Conservation (phyloP, 192 early-diverging fungal species). For the Coemansia furcata region DNA sequence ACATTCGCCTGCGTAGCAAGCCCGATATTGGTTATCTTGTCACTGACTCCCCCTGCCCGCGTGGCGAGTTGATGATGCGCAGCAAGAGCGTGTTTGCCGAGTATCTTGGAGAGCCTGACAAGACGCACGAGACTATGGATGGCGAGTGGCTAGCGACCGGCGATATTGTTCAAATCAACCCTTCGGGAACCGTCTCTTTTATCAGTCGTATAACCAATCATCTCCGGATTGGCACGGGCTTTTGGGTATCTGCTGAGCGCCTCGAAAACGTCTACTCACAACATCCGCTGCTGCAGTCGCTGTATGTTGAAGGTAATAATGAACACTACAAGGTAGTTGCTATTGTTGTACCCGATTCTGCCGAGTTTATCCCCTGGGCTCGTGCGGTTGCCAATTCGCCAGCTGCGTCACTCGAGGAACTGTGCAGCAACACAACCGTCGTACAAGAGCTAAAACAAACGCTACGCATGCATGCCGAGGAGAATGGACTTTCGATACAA, state of each 20-base stretch:
- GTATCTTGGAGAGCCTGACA: constrained; percentile 73
- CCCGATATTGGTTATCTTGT: constrained; percentile 78
- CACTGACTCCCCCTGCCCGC: constrained; percentile 69
- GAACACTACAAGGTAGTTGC: constrained; percentile 75
- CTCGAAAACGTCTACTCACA: constrained; percentile 70
- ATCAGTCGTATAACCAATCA: constrained; percentile 77
- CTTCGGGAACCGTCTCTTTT: constrained; percentile 60
- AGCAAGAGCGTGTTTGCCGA: constrained; percentile 67
- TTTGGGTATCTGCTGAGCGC: constrained; percentile 87
- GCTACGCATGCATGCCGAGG: constrained; percentile 56
- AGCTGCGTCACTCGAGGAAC: constrained; percentile 46
- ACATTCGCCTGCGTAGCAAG: constrained; percentile 80
- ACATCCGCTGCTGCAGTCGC: constrained; percentile 70
- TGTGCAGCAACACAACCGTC: constrained; percentile 54
- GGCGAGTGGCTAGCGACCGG: constrained; percentile 79
- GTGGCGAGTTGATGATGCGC: constrained; percentile 83
- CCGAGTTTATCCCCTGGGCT: constrained; percentile 64
- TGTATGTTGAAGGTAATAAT: constrained; percentile 85
- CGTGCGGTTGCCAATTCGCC: constrained; percentile 17
- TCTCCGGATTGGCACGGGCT: constrained; percentile 74
- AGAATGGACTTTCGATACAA: constrained; percentile 66
- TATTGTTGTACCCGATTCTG: constrained; percentile 76
- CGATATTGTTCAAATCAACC: constrained; percentile 71
- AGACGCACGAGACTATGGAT: constrained; percentile 67
- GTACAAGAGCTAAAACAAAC: constrained; percentile 58